Evolutionary conservation across 1,284 basidiomycete genomes (phyloP).

Genomic region (Schizopora paradoxa): DNA sequence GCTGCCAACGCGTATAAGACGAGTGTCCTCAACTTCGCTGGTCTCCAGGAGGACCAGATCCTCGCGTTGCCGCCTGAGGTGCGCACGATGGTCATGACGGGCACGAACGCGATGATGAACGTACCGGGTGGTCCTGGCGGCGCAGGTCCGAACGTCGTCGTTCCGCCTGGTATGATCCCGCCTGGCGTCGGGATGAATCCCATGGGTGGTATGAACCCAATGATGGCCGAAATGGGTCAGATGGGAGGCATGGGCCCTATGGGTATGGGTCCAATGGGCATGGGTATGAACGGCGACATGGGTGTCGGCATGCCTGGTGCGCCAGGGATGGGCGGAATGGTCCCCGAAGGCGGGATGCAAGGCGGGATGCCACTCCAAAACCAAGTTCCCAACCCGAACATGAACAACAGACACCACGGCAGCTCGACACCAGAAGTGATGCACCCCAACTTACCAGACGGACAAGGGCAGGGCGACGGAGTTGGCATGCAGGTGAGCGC

Average conservation of each 20-base stretch:
- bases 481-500: constrained; percentile 48
- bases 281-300: constrained; percentile 46
- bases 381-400: constrained; percentile 14
- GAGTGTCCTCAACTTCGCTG: constrained; percentile 74
- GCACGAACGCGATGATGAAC: constrained; percentile 70
- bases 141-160: constrained; percentile 33
- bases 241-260: constrained; percentile 42
- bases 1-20: constrained; percentile 72
- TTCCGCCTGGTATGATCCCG: constrained; percentile 48
- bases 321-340: constrained; percentile 18
- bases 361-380: constrained; percentile 16
- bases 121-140: constrained; percentile 31
- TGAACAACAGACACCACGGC: constrained; percentile 17
- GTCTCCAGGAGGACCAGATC: constrained; percentile 76
- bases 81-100: constrained; percentile 78
- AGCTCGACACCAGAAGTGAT: constrained; percentile 17
- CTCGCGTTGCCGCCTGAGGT: constrained; percentile 68
- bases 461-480: constrained; percentile 28
- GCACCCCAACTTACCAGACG: constrained; percentile 27
- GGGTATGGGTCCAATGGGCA: constrained; percentile 50
- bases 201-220: constrained; percentile 37
- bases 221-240: constrained; percentile 44
- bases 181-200: constrained; percentile 33
- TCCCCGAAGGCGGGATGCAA: constrained; percentile 23
- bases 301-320: constrained; percentile 42